Conservation (phyloP, 805 yeast genomes). For the Saccharomycopsis sp. region DNA sequence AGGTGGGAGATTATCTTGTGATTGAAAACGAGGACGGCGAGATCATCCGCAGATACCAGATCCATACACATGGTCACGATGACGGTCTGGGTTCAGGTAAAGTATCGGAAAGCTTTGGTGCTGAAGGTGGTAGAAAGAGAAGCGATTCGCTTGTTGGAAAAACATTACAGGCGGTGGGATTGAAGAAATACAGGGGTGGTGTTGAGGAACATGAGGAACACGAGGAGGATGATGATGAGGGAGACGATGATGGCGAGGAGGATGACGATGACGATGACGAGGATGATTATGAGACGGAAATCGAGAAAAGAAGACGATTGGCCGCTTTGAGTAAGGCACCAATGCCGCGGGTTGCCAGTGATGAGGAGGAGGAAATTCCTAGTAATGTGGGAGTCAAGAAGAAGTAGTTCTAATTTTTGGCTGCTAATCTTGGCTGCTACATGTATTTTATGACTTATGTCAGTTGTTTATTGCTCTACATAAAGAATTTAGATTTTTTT, state of each 20-base stretch:
- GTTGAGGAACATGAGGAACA: neutral
- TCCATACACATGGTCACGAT: slow-evolving; percentile 45
- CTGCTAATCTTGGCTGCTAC: no score
- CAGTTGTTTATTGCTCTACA: no score
- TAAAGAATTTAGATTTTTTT: no score
- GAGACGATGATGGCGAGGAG: slow-evolving; percentile 10
- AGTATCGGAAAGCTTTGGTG: no score
- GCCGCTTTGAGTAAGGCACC: slow-evolving; percentile 16
- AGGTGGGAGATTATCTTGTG: slow-evolving; percentile 67
- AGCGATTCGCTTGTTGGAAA: slow-evolving; percentile 14
- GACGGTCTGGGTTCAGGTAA: neutral
- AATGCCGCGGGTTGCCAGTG: slow-evolving; percentile 16
- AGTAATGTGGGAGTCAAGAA: no score
- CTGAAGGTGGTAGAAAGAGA: neutral
- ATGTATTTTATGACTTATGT: no score
- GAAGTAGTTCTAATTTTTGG: no score
- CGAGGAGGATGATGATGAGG: neutral
- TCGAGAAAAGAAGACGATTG: slow-evolving; percentile 19
- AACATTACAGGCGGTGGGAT: slow-evolving; percentile 19
- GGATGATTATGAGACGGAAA: slow-evolving; percentile 18
- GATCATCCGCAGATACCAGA: slow-evolving; percentile 71
- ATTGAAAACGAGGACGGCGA: slow-evolving; percentile 93
- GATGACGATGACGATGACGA: slow-evolving; percentile 7
- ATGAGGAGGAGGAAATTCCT: slow-evolving; percentile 12
- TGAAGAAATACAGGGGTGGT: slow-evolving; percentile 11